Base-by-base conservation (phyloP, 805 yeast species). In the Blastobotrys peoriensis region DNA sequence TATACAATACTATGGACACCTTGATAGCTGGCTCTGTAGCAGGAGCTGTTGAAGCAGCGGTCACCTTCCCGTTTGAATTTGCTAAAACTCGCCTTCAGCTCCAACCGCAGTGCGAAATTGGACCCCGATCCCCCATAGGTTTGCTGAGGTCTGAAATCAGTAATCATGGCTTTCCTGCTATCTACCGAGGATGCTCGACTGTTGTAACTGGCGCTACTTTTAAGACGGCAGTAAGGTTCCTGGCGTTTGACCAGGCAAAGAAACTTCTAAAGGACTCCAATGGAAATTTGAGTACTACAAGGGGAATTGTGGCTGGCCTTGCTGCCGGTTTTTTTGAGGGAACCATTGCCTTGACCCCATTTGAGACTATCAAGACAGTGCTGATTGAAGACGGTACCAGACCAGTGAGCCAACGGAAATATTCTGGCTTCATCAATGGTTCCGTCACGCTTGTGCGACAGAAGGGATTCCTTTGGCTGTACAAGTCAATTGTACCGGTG, bases 101-200 rank as follows among this genome's bases (percentile, higher is more conserved):
- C n/a, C n/a, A n/a, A n/a, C n/a, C n/a, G n/a, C n/a, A n/a, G n/a
- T n/a, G n/a, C n/a, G n/a, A n/a, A n/a, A n/a, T n/a, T n/a, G n/a
- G n/a, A n/a, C n/a, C n/a, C n/a, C n/a, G n/a, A n/a, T n/a, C n/a
- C n/a, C n/a, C n/a, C n/a, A n/a, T n/a, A n/a, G n/a, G n/a, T n/a
- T n/a, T n/a, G n/a, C n/a, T n/a, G n/a, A n/a, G n/a, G n/a, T n/a
- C n/a, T n/a, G 74, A 81, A 5, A 82, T 82, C 16, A 78, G 69
- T 54, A 72, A 76, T 1, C 86, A 83, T 59, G 94, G 95, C 28
- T 60, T 79, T 0, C 65, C 75, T 2, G 64, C 91, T 0, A 64
- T 85, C 37, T 85, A 85, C 56, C 85, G 81, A 8, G 95, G 95
- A 8, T 85, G 94, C 68, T 93, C 94, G 1, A 93, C 91, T 0